Evolutionary conservation across 495 filamentous ascomycete species (phyloP).

Genomic region (Chaetomium fimeti): DNA sequence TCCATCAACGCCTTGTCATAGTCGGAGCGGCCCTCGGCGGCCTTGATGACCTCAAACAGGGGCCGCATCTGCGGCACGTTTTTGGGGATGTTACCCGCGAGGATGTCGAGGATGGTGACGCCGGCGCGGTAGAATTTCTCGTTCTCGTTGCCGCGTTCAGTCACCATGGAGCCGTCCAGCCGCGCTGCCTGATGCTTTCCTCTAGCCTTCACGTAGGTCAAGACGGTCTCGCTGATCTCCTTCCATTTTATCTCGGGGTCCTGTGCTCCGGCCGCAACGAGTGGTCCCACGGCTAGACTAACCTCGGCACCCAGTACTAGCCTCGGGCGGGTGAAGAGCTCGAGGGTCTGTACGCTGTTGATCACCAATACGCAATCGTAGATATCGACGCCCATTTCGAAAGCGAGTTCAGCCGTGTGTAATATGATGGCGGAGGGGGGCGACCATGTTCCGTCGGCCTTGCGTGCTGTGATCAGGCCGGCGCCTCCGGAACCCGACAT

Average conservation of each 20-base stretch:
- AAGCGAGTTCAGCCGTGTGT: slow-evolving; percentile 83
- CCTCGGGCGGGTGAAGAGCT: slow-evolving; percentile 73
- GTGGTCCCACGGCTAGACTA: slow-evolving; percentile 72
- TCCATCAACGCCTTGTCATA: slow-evolving; percentile 60
- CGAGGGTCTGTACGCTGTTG: slow-evolving; percentile 75
- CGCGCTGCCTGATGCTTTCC: slow-evolving; percentile 81
- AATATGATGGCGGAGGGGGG: slow-evolving; percentile 84
- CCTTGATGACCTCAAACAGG: slow-evolving; percentile 76
- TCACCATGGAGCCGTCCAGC: slow-evolving; percentile 78
- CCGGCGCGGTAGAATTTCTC: slow-evolving; percentile 77
- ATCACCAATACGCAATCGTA: slow-evolving; percentile 92
- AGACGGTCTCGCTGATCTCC: slow-evolving; percentile 62
- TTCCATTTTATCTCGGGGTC: slow-evolving; percentile 70
- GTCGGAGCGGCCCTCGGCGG: slow-evolving; percentile 74
- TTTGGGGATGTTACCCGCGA: slow-evolving; percentile 73
- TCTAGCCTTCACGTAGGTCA: slow-evolving; percentile 84
- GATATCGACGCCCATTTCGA: slow-evolving; percentile 84
- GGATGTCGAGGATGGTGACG: slow-evolving; percentile 73
- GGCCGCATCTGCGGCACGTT: slow-evolving; percentile 62
- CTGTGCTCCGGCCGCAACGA: slow-evolving; percentile 69
- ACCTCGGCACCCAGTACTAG: slow-evolving; percentile 78
- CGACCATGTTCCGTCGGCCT: slow-evolving; percentile 82
- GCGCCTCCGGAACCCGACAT: slow-evolving; percentile 83
- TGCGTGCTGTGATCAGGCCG: slow-evolving; percentile 75
- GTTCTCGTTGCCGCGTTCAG: slow-evolving; percentile 85